Evolutionary conservation across 306 rosid genomes (phyloP).

Genomic region (Trichosanthes cucumerina): DNA sequence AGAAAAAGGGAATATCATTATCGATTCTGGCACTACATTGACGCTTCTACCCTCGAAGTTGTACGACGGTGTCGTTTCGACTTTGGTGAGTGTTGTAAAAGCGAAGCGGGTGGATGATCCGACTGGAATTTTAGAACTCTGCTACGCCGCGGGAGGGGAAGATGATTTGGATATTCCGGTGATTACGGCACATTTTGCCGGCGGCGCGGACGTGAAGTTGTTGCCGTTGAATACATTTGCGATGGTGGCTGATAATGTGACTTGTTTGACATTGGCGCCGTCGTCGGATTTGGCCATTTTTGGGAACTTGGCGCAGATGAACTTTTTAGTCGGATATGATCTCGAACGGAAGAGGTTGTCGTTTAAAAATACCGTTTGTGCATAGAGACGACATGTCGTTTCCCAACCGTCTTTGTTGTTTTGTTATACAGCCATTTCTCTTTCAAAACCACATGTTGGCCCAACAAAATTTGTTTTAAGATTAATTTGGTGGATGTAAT

Average conservation of each 20-base stretch:
- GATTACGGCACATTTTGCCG: slow-evolving; percentile 36
- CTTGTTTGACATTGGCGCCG: slow-evolving; percentile 29
- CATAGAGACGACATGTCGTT: background rate
- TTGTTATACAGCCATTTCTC: background rate
- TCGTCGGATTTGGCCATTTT: background rate
- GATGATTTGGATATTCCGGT: slow-evolving; percentile 11
- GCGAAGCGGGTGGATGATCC: slow-evolving; percentile 32
- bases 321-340: slow-evolving; percentile 42
- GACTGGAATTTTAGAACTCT: slow-evolving; percentile 8
- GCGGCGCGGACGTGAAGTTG: slow-evolving; percentile 36
- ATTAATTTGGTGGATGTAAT: too few species aligned
- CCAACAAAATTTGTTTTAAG: background rate
- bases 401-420: too few species aligned
- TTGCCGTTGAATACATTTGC: slow-evolving; percentile 26
- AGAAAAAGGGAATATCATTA: slow-evolving; percentile 27
- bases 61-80: slow-evolving; percentile 13
- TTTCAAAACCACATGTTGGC: background rate
- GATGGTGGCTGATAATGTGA: slow-evolving; percentile 12
- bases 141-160: slow-evolving; percentile 13
- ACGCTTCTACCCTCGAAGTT: slow-evolving; percentile 19
- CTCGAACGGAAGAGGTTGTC: slow-evolving; percentile 21
- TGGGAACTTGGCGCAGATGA: slow-evolving; percentile 55
- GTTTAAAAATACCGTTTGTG: slow-evolving; percentile 32
- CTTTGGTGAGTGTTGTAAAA: slow-evolving; percentile 13
- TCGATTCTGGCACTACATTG: slow-evolving; percentile 49